Conservation (phyloP, 768 basidiomycete species). For the Tulasnella sp. region DNA sequence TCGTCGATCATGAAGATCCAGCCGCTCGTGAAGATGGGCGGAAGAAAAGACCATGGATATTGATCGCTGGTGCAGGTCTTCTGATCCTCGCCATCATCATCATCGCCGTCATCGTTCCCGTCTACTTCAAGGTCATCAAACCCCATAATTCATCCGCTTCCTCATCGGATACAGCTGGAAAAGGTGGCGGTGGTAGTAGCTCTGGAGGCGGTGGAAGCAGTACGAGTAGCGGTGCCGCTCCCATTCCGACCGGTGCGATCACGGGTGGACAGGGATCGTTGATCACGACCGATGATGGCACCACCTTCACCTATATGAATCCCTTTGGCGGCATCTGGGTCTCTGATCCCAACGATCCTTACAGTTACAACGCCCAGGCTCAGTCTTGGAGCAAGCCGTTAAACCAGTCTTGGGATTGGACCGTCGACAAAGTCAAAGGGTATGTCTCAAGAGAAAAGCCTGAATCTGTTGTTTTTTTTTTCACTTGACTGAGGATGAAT, state of each 20-base stretch:
- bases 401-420: slow-evolving; percentile 74
- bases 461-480: too few species aligned
- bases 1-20: neutral
- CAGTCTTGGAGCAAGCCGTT: slow-evolving; percentile 78
- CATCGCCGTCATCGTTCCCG: slow-evolving; percentile 49
- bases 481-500: neutral
- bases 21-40: neutral
- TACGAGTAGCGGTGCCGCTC: slow-evolving; percentile 16
- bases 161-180: slow-evolving; percentile 12
- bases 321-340: slow-evolving; percentile 84
- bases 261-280: slow-evolving; percentile 67
- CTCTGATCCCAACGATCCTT: slow-evolving; percentile 70
- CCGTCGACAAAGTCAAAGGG: slow-evolving; percentile 63
- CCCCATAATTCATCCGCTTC: slow-evolving; percentile 24
- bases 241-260: slow-evolving; percentile 28
- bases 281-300: slow-evolving; percentile 71
- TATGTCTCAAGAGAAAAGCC: slow-evolving; percentile 35
- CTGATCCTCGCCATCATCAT: slow-evolving; percentile 35
- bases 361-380: slow-evolving; percentile 66
- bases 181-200: slow-evolving; percentile 19
- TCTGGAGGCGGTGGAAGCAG: slow-evolving; percentile 20
- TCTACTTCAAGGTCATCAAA: slow-evolving; percentile 55
- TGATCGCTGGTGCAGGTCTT: neutral
- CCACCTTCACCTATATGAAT: slow-evolving; percentile 73
- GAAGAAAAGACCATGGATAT: neutral